Conservation (phyloP, 495 filamentous ascomycete species). For the Talaromyces wortmannii region DNA sequence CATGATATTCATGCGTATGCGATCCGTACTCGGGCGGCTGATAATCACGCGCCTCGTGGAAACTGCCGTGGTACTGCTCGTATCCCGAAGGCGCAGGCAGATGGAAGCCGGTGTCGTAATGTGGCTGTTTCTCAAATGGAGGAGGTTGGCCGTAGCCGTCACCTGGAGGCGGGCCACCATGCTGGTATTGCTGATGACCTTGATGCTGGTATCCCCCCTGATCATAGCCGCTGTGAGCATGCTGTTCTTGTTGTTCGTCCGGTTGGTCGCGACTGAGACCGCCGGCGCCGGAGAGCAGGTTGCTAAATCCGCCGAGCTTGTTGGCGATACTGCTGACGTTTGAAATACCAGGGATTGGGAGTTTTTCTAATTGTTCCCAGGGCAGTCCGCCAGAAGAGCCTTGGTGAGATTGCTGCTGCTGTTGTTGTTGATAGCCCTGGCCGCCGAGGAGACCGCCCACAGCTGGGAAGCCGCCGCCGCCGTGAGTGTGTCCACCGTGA, state of each 20-base stretch:
- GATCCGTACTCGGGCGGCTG: background rate
- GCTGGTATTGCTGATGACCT: background rate
- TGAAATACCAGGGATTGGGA: slow-evolving; percentile 37
- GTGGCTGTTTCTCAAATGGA: background rate
- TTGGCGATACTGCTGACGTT: slow-evolving; percentile 29
- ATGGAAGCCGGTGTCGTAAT: background rate
- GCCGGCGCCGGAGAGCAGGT: slow-evolving; percentile 29
- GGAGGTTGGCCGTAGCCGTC: background rate
- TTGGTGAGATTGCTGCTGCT: slow-evolving; percentile 12
- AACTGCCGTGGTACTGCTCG: background rate
- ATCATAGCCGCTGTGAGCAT: background rate
- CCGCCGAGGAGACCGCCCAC: slow-evolving; percentile 16
- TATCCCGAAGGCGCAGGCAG: background rate
- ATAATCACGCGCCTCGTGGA: background rate
- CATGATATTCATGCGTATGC: background rate
- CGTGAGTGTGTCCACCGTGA: slow-evolving; percentile 25
- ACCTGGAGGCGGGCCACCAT: background rate
- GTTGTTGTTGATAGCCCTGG: slow-evolving; percentile 13
- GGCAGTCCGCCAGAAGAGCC: slow-evolving; percentile 13
- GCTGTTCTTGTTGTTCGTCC: slow-evolving; percentile 2
- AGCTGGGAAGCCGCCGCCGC: slow-evolving; percentile 19
- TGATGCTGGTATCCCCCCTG: slow-evolving; percentile 1
- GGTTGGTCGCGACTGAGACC: slow-evolving; percentile 17
- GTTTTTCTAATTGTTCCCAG: slow-evolving; percentile 28
- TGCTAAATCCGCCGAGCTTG: slow-evolving; percentile 31